phyloP scores from a whole-genome alignment of 129 eudicot genomes.

The Ambrosia trifida region DNA sequence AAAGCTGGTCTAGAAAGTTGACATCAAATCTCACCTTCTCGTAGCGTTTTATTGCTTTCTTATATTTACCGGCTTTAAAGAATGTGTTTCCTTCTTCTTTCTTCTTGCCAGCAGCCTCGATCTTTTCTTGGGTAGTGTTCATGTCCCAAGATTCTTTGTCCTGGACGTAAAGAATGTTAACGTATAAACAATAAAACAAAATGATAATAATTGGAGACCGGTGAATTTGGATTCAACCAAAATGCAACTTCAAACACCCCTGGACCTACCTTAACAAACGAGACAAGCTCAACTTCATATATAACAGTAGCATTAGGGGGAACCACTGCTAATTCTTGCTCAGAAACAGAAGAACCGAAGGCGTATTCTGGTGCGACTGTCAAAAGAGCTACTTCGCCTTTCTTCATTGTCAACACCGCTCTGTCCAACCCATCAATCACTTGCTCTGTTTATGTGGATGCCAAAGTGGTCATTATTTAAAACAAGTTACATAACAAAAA shows the following conservation, averaged over 20 bases:
- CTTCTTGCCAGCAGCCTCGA: constrained; percentile 91
- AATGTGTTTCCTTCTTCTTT: constrained; percentile 95
- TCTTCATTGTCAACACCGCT: constrained; percentile 86
- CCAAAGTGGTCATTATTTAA: not conserved
- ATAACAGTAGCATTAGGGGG: constrained; percentile 82
- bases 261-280: constrained; percentile 68
- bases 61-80: constrained; percentile 91
- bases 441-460: constrained; percentile 60
- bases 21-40: constrained; percentile 64
- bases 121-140: constrained; percentile 77
- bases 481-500: not conserved
- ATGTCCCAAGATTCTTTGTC: constrained; percentile 99
- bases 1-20: not conserved
- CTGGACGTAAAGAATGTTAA: constrained; percentile 31
- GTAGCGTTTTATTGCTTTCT: constrained; percentile 82
- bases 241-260: not conserved
- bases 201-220: no score
- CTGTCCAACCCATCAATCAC: constrained; percentile 87
- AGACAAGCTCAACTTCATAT: constrained; percentile 84
- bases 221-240: not conserved
- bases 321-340: constrained; percentile 74
- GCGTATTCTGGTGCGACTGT: constrained; percentile 83
- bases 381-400: constrained; percentile 80
- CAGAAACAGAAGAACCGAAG: constrained; percentile 68
- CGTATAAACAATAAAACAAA: not conserved